phyloP scores from a whole-genome alignment of 2,329 filamentous ascomycete species.

The Diaporthe sp. region DNA sequence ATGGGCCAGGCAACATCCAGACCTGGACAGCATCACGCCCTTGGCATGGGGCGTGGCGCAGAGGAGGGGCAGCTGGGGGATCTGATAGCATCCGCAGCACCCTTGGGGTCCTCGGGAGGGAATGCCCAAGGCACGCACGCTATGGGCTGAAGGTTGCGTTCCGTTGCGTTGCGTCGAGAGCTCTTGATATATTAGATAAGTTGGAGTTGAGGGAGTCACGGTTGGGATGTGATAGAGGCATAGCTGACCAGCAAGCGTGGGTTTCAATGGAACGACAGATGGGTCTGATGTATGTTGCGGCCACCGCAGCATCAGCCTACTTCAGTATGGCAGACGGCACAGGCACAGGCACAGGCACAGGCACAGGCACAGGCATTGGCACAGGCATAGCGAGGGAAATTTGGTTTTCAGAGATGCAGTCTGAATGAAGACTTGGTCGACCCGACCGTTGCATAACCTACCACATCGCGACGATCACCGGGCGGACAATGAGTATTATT shows the following conservation, averaged over 20 bases:
- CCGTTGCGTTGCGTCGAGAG: background rate
- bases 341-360: conserved; percentile 28
- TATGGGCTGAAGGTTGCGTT: background rate
- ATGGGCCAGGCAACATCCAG: conserved; percentile 90
- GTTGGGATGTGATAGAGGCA: background rate
- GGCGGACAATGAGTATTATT: background rate
- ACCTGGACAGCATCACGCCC: conserved; percentile 72
- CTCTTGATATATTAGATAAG: background rate
- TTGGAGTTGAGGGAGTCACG: conserved; percentile 1
- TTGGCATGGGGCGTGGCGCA: conserved; percentile 78
- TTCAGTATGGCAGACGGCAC: conserved; percentile 25
- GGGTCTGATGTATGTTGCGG: background rate
- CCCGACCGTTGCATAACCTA: background rate
- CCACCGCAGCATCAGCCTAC: conserved; percentile 22
- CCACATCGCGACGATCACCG: background rate
- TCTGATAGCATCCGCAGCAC: conserved; percentile 54
- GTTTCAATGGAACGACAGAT: background rate
- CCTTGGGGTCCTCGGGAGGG: background rate
- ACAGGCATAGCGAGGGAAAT: conserved; percentile 35
- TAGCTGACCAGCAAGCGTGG: background rate
- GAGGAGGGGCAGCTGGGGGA: conserved; percentile 80
- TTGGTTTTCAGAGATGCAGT: conserved; percentile 11
- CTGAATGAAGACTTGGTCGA: conserved; percentile 27
- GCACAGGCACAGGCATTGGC: conserved; percentile 13
- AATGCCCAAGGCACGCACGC: background rate